Evolutionary conservation across 805 yeast genomes (phyloP), one percentile per base, ranked within the genome.

Genomic region (Zygosaccharomyces rouxii): DNA sequence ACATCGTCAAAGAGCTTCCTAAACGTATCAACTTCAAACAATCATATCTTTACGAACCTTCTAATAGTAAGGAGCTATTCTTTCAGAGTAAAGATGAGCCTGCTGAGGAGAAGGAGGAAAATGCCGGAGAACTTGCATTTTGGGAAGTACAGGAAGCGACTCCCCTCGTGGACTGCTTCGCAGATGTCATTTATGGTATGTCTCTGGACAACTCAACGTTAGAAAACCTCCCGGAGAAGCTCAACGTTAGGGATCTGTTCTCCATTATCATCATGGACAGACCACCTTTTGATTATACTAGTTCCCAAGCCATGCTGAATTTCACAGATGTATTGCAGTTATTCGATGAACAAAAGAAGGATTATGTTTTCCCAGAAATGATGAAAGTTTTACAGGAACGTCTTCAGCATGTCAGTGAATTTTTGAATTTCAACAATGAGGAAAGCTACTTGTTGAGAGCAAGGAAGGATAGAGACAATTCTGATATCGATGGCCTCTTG

Each of bases 281-380:
- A 46, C 76, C 79, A 2, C 84, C 92, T 0, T 83, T 73, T 60
- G 89, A 85, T 56, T 81, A 75, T 55, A 71, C 76, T 4, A 67
- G 73, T 30, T 79, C 88, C 1, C 75, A 74, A 50, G 78, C 82
- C 0, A 64, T 80, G 53, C 70, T 73, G 35, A 77, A 81, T 18
- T 63, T 80, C 26, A 69, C 78, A 28, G 80, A 79, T 21, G 75
- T 81, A 1, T 67, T 83, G 38, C 80, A 77, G 55, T 72, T 72
- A 42, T 74, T 81, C 47, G 86, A 81, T 57, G 81, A 78, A 39
- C 79, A 78, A 38, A 70, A 73, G 35, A 73, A 78, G 23, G 73
- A 72, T 6, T 79, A 78, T 61, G 83, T 64, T 3, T 66, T 77
- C 28, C 60, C 62, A 5, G 50, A 51, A 1, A 48, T 73, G 30